phyloP scores from a whole-genome alignment of 352 stramenopile genomes.

The Pelagophyceae sp. region DNA sequence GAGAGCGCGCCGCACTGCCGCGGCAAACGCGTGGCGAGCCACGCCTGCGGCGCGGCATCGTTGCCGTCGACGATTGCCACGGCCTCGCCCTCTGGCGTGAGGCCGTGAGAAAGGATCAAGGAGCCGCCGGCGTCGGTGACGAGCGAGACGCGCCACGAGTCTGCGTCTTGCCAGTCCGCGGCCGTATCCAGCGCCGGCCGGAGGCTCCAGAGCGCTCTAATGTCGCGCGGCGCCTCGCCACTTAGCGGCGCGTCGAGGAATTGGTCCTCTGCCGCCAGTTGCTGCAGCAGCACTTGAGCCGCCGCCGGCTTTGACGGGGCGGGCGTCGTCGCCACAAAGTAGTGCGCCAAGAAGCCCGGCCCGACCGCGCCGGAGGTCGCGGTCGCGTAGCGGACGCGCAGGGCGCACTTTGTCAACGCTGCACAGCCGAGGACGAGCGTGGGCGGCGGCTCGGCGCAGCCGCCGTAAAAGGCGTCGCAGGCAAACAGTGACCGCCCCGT shows the following conservation, averaged over 20 bases:
- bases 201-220: neutral
- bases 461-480: neutral
- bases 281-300: neutral
- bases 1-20: constrained; percentile 6
- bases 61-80: constrained; percentile 5
- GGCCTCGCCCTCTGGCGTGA: neutral
- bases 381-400: neutral
- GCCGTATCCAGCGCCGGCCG: neutral
- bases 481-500: neutral
- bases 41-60: neutral
- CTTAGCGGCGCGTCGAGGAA: too few species aligned
- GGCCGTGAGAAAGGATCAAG: neutral
- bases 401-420: neutral
- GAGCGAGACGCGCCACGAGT: neutral
- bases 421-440: neutral
- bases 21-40: neutral
- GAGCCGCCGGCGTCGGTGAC: neutral
- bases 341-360: constrained; percentile 7
- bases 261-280: neutral
- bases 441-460: neutral
- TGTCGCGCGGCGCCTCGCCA: too few species aligned
- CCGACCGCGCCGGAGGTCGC: neutral
- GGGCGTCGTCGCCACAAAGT: neutral
- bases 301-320: neutral
- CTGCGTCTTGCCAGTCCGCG: neutral